Conservation (phyloP, 176 grass and related monocot genomes). For the Avena eriantha region DNA sequence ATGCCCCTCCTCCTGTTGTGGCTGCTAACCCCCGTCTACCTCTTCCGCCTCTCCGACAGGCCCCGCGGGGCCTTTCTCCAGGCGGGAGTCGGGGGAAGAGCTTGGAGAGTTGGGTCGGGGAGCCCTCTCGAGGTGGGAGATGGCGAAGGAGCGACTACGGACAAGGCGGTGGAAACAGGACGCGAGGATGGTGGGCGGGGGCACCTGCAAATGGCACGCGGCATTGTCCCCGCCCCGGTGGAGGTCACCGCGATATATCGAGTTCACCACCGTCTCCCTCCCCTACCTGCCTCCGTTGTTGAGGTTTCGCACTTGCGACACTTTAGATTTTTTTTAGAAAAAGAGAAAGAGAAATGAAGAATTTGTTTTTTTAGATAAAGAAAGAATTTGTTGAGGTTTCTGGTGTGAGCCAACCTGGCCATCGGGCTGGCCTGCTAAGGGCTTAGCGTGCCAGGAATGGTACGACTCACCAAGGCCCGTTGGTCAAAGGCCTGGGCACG, state of each 20-base stretch:
- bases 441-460: no score
- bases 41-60: background rate
- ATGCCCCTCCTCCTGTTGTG: background rate
- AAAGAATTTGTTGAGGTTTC: no score
- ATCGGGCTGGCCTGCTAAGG: no score
- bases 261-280: conserved; percentile 57
- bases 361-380: no score
- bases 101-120: background rate
- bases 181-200: conserved; percentile 40
- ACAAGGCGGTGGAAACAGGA: conserved; percentile 58
- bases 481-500: no score
- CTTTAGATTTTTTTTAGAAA: background rate
- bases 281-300: background rate
- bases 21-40: background rate
- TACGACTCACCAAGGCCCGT: no score
- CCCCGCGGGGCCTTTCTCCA: background rate
- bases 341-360: no score
- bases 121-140: conserved; percentile 37
- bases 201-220: conserved; percentile 44
- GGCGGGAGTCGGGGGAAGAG: background rate
- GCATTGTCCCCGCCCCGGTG: conserved; percentile 53
- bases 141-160: conserved; percentile 49
- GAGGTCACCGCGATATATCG: conserved; percentile 78
- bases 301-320: background rate
- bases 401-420: no score